These are phyloP conservation scores for Penicillium silybi DNA, from an alignment of 495 filamentous ascomycete species.

Conservation along the genomic window DNA sequence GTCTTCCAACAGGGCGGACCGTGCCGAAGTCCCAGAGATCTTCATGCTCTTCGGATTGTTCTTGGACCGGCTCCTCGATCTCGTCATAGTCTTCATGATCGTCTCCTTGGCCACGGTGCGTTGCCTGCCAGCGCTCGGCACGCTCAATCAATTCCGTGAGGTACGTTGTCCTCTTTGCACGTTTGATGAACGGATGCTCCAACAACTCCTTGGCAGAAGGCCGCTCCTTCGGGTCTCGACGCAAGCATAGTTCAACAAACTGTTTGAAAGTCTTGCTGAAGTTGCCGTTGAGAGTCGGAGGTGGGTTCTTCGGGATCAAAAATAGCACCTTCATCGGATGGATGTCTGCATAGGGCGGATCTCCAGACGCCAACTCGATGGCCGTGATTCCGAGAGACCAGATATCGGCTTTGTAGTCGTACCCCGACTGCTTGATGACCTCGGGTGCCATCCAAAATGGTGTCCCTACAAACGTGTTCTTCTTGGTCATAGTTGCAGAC, in stretches of 20 bases:
- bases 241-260: constrained; percentile 83
- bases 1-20: constrained; percentile 64
- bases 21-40: constrained; percentile 97
- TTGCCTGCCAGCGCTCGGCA: constrained; percentile 75
- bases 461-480: constrained; percentile 97
- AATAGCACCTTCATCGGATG: constrained; percentile 99
- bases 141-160: constrained; percentile 92
- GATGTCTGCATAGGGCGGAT: constrained; percentile 93
- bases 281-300: constrained; percentile 76
- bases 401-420: constrained; percentile 98
- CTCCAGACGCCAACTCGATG: constrained; percentile 86
- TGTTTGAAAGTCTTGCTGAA: constrained; percentile 92
- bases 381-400: constrained; percentile 99
- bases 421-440: constrained; percentile 96
- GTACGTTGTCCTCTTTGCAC: constrained; percentile 85
- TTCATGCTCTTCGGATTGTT: constrained; percentile 31
- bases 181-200: constrained; percentile 82
- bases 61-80: constrained; percentile 35
- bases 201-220: constrained; percentile 85
- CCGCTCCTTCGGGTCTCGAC: constrained; percentile 81
- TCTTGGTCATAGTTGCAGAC: constrained; percentile 99
- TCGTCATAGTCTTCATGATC: constrained; percentile 50
- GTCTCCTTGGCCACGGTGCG: constrained; percentile 46
- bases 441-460: constrained; percentile 99
- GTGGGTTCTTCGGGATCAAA: constrained; percentile 90